Evolutionary conservation across 306 rosid genomes (phyloP), one percentile per base, ranked within the genome.

Genomic region (Ochetophila trinervis): DNA sequence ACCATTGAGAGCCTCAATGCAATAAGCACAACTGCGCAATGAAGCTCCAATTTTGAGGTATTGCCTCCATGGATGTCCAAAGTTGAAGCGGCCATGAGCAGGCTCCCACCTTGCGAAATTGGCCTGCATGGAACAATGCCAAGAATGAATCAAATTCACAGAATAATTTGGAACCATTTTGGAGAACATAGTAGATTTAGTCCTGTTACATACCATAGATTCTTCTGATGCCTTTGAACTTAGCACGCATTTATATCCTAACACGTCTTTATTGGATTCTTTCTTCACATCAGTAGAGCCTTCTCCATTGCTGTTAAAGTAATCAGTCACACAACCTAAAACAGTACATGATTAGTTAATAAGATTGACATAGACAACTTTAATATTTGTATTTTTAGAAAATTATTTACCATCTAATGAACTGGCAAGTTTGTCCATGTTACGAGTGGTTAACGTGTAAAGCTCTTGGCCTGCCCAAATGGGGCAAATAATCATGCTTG

Each of bases 381-480:
- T 32, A 55, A n/a, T 1, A 50, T 18, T 18, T 20, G 37, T 55
- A n/a, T 62, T 17, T 62, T n/a, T 13, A 53, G 19, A 45, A 37
- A 57, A 3, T n/a, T 34, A 65, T 68, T 66, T 62, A 91, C 98
- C 82, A 62, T 90, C 80, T 16, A 93, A 53, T 66, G 97, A 86
- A 65, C 73, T 62, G 21, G 93, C 86, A 4, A 90, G 80, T 40
- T 90, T 93, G 80, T 93, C 91, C 71, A 93, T 78, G 68, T 93
- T 90, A 2, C 71, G 51, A 4, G 77, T 75, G 65, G 74, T 75
- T n/a, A 86, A 76, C 70, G 23, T 37, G 60, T 66, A 50, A 63
- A 90, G 99, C 66, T 93, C 91, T 44, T 63, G 63, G 68, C 99
- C 97, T 36, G 99, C 97, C 99, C 97, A 93, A n/a, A 89, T 53